Evolutionary conservation across 1,284 basidiomycete genomes (phyloP), one percentile per base, ranked within the genome.

Genomic region (Schizophyllum commune): DNA sequence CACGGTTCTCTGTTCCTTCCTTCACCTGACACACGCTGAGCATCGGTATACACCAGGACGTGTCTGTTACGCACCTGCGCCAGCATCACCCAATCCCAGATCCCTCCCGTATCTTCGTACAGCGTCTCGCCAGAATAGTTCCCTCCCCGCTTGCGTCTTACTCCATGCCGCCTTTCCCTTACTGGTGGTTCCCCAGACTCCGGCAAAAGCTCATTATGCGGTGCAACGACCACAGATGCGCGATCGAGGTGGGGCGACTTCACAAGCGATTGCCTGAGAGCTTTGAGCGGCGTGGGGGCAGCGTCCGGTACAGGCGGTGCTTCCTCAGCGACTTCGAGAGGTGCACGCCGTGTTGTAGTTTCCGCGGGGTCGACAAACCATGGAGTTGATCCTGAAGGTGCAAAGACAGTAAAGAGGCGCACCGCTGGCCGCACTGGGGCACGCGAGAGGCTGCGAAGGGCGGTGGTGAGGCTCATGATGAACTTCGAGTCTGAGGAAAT

Each of bases 1-100:
- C 89, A 65, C 85, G 80, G 59, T 81, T 83, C 74, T 92, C 89
- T n/a, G 88, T 88, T 4, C 89, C 89, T 66, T 90, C 86, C 69
- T 89, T 92, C 59, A 92, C 88, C 87, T 90, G 62, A 27, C 21
- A 20, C 17, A 39, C n/a, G 20, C 53, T 52, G 58, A 58, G 21
- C 27, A 27, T 22, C 52, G 7, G 53, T 27, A 8, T 20, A 1
- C 6, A 15, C 57, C 34, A 20, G 20, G 39, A 20, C n/a, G n/a
- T 52, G 56, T 15, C 58, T 47, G 33, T 60, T 1, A 66, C 67
- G 34, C 62, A 85, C 88, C 77, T 91, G 86, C 6, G 85, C 89
- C 63, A 86, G 75, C 9, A 91, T 75, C 15, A 86, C 73, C 89
- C 89, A 92, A 62, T 75, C 80, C 89, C 89, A 92, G 9, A 91